A percentile compares a stretch with the other conserved stretches of the same genome.
Conservation (phyloP, 2,329 filamentous ascomycete species). For the Monilinia fructigena region DNA sequence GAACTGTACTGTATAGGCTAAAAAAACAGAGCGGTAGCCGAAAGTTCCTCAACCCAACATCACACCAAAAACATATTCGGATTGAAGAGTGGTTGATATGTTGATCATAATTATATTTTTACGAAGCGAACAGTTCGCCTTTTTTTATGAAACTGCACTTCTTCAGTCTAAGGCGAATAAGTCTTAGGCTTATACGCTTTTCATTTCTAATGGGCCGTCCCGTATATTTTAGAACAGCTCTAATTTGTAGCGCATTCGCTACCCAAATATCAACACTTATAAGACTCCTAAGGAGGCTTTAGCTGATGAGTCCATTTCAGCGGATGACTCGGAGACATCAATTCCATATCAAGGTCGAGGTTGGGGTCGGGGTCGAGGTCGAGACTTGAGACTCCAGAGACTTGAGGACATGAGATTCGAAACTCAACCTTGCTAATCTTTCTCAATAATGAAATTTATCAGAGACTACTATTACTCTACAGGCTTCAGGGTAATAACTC, state of each 20-base stretch:
- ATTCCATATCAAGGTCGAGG: not conserved
- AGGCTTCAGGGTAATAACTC: not conserved
- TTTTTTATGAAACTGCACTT: not conserved
- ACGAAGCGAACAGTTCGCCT: not conserved
- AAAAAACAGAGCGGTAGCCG: not conserved
- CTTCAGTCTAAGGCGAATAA: conserved; percentile 1
- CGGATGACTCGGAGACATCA: not conserved
- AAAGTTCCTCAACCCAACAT: conserved; percentile 2
- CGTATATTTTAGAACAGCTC: conserved; percentile 2
- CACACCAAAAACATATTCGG: conserved; percentile 9
- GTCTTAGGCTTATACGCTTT: not conserved
- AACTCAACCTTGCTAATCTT: not conserved
- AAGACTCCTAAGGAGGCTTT: not conserved
- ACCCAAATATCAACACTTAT: not conserved
- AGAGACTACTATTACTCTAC: not conserved
- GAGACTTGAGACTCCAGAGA: not conserved
- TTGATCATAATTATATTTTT: conserved; percentile 21
- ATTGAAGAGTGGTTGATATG: conserved; percentile 4
- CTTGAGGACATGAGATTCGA: not conserved
- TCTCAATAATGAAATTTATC: not conserved
- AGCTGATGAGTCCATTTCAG: not conserved
- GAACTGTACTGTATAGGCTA: not conserved
- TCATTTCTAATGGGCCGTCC: conserved; percentile 7
- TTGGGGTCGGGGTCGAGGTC: not conserved
- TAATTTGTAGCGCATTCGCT: not conserved